phyloP scores from a whole-genome alignment of 371 early-diverging fungal genomes.

The Conidiobolus incongruus region DNA sequence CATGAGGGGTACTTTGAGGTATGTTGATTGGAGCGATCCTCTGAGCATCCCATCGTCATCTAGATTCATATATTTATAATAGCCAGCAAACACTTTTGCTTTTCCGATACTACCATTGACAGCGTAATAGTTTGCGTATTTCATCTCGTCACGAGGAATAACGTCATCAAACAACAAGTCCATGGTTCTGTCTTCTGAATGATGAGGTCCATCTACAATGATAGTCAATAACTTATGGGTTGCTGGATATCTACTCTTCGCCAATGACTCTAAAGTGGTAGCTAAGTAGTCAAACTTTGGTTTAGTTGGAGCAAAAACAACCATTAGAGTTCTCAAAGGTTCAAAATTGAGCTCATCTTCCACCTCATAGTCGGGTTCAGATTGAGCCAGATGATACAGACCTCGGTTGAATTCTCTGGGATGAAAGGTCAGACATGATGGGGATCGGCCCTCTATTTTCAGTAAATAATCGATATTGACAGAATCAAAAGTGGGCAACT shows the following conservation, averaged over 20 bases:
- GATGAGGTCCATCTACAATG: neutral
- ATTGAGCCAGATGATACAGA: constrained; percentile 1
- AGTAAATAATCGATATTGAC: too few relatives aligned
- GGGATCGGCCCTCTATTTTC: too few relatives aligned
- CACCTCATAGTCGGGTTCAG: constrained; percentile 1
- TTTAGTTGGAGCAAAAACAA: neutral
- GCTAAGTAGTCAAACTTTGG: neutral
- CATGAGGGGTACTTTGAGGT: neutral
- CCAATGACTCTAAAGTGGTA: neutral
- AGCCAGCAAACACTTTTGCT: neutral
- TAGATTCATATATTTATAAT: neutral
- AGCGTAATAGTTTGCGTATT: neutral
- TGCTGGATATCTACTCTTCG: neutral
- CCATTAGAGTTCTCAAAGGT: neutral
- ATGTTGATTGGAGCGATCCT: neutral
- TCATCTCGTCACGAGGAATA: neutral
- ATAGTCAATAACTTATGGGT: neutral
- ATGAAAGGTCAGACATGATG: too few relatives aligned
- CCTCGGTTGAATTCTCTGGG: neutral
- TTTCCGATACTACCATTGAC: too few relatives aligned
- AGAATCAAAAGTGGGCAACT: too few relatives aligned
- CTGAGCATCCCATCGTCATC: neutral
- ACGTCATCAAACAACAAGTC: neutral
- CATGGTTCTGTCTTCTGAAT: neutral
- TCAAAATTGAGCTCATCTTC: neutral